Conservation (phyloP, 768 basidiomycete species). For the Tricholoma sp. region DNA sequence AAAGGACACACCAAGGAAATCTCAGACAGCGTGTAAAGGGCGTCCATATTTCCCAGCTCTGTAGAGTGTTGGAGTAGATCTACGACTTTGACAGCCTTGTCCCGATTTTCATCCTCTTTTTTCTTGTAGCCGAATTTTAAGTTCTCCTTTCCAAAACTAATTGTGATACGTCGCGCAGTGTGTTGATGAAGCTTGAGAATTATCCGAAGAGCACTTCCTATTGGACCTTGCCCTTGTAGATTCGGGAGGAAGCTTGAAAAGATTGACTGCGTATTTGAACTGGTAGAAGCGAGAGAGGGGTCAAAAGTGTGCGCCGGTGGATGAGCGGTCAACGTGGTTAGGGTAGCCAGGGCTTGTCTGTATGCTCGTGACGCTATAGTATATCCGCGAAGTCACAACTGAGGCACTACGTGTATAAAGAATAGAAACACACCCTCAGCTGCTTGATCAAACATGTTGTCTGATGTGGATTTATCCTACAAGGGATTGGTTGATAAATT, state of each 20-base stretch:
- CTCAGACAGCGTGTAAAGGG: constrained; percentile 61
- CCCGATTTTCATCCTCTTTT: constrained; percentile 61
- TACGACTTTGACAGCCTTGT: constrained; percentile 76
- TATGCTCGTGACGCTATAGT: constrained; percentile 64
- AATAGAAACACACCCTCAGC: constrained; percentile 42
- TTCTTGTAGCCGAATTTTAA: constrained; percentile 39
- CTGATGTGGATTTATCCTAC: constrained; percentile 13
- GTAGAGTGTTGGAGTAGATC: constrained; percentile 79
- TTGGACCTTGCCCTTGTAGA: constrained; percentile 71
- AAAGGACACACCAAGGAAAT: constrained; percentile 55
- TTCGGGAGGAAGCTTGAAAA: constrained; percentile 66
- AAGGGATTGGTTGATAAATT: background rate
- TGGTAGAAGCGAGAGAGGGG: constrained; percentile 38
- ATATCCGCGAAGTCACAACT: background rate
- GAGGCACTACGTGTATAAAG: constrained; percentile 3
- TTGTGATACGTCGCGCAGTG: constrained; percentile 38
- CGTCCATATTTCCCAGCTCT: constrained; percentile 72
- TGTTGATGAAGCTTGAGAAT: constrained; percentile 60
- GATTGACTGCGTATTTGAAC: constrained; percentile 43
- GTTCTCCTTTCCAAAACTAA: constrained; percentile 34
- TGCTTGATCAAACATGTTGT: constrained; percentile 36
- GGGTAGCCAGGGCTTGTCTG: constrained; percentile 65
- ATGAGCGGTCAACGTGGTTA: constrained; percentile 59
- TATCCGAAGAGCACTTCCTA: constrained; percentile 68
- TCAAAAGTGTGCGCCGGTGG: constrained; percentile 55